Evolutionary conservation across 192 early-diverging fungal genomes (phyloP).

Genomic region (Pilobolus umbonatus): DNA sequence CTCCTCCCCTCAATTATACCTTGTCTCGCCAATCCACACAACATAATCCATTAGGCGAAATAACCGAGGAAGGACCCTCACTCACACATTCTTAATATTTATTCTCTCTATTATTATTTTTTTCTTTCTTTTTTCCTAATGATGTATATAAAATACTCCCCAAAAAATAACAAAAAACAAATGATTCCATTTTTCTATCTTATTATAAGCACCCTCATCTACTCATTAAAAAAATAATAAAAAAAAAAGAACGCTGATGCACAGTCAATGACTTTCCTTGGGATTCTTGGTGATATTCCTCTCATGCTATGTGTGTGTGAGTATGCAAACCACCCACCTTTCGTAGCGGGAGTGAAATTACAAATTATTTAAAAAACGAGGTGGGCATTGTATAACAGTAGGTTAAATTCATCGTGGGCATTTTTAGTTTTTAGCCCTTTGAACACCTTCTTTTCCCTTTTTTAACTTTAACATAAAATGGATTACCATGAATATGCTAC

Average conservation of each 20-base stretch:
- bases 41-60: slow-evolving; percentile 16
- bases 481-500: neutral
- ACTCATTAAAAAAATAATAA: neutral
- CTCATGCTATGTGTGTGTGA: too few species aligned
- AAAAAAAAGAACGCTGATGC: too few species aligned
- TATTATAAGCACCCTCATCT: too few species aligned
- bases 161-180: neutral
- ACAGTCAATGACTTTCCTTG: too few species aligned
- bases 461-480: neutral
- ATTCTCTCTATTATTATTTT: neutral
- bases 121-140: neutral
- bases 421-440: neutral
- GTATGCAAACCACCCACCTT: too few species aligned
- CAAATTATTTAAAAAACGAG: too few species aligned
- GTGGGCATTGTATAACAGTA: too few species aligned
- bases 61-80: slow-evolving; percentile 7
- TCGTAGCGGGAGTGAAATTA: too few species aligned
- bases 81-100: neutral
- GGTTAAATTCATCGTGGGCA: too few species aligned
- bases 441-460: neutral
- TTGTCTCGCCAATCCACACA: slow-evolving; percentile 22
- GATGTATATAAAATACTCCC: neutral
- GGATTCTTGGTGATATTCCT: too few species aligned
- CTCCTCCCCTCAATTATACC: neutral
- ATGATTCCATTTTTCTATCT: too few species aligned